These are phyloP conservation scores for Pyrus hybrid DNA, from an alignment of 331 rosid genomes.

Conservation along the genomic window DNA sequence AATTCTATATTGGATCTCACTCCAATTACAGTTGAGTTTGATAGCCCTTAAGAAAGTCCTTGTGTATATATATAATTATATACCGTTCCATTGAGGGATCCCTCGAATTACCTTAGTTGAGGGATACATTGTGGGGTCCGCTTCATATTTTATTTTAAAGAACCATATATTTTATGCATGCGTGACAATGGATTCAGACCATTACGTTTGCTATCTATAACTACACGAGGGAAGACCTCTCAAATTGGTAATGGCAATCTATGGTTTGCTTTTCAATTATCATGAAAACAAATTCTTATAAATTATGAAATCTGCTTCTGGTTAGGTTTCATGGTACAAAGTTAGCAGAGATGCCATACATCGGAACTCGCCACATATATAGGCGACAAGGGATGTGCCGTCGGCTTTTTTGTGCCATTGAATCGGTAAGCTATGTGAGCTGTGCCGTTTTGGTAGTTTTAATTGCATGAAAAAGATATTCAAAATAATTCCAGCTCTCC, in stretches of 20 bases:
- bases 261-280: neutral
- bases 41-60: too few relatives aligned
- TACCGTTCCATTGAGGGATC: too few relatives aligned
- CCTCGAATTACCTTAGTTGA: too few relatives aligned
- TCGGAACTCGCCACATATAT: slow-evolving; percentile 86
- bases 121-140: too few relatives aligned
- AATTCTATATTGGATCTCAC: too few relatives aligned
- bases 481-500: slow-evolving; percentile 1
- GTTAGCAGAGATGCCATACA: slow-evolving; percentile 98
- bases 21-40: too few relatives aligned
- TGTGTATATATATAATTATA: too few relatives aligned
- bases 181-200: neutral
- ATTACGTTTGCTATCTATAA: neutral
- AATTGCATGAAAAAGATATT: neutral
- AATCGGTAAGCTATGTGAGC: slow-evolving; percentile 46
- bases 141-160: too few relatives aligned
- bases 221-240: neutral
- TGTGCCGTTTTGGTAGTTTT: slow-evolving; percentile 11
- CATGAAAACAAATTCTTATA: neutral
- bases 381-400: slow-evolving; percentile 99
- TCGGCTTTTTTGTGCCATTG: slow-evolving; percentile 85
- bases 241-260: neutral
- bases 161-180: neutral
- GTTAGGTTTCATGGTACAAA: slow-evolving; percentile 86
- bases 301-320: slow-evolving; percentile 4